A percentile compares a stretch with the other conserved stretches of the same genome.
These are phyloP conservation scores for Claviceps sp. DNA, from an alignment of 2,329 filamentous ascomycete genomes.

Conservation along the genomic window DNA sequence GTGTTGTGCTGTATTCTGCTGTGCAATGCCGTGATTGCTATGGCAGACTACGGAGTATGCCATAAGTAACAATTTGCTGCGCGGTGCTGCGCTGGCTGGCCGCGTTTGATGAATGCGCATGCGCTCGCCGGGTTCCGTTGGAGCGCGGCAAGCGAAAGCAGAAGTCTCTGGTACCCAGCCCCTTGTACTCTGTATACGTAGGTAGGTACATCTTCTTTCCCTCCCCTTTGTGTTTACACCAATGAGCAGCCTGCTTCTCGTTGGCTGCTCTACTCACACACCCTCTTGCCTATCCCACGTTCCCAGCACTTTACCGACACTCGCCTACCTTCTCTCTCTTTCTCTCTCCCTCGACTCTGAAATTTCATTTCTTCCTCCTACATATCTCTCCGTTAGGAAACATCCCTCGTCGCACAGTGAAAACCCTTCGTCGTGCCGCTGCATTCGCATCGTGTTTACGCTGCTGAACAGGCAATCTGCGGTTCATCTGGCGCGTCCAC, in stretches of 20 bases:
- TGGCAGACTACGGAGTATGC: not conserved
- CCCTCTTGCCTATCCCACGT: conserved; percentile 10
- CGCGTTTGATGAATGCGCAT: not conserved
- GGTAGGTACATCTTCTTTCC: not conserved
- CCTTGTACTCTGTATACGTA: not conserved
- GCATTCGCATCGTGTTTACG: conserved; percentile 10
- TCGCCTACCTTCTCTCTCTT: conserved; percentile 7
- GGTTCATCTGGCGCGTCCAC: conserved; percentile 6
- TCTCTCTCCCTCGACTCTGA: conserved; percentile 12
- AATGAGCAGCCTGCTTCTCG: conserved; percentile 3
- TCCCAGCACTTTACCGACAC: conserved; percentile 9
- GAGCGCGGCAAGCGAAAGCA: not conserved
- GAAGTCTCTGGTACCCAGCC: not conserved
- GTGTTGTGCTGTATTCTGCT: not conserved
- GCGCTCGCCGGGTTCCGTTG: not conserved
- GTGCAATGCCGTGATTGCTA: not conserved
- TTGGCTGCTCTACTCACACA: conserved; percentile 10
- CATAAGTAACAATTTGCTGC: not conserved
- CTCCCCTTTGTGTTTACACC: conserved; percentile 6
- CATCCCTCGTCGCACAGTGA: conserved; percentile 2
- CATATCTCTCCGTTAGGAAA: conserved; percentile 4
- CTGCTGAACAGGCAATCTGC: conserved; percentile 4
- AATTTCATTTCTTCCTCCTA: conserved; percentile 11
- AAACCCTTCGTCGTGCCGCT: conserved; percentile 1
- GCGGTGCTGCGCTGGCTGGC: not conserved